Evolutionary conservation across 2,329 filamentous ascomycete genomes (phyloP), one percentile per base, ranked within the genome.

Genomic region (Zopfia rhizophila): DNA sequence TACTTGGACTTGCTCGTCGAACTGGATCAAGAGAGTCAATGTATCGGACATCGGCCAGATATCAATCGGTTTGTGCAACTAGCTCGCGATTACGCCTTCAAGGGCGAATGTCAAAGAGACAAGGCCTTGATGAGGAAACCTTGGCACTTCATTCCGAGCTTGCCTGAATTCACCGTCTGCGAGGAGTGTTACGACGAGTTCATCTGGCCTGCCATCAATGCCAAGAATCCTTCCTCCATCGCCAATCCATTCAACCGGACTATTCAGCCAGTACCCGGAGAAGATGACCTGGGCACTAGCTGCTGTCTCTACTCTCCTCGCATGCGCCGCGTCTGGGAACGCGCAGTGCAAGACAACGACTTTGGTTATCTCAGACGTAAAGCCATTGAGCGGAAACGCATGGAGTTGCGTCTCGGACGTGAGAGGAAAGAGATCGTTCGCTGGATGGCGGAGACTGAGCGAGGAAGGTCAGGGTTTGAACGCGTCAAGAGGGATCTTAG

Each of bases 241-340:
- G 50, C 50, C 3, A 29, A 24, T 7, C 16, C 29, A 5, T 35
- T 53, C 13, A 82, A 81, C 50, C 76, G 78, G 41, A 77, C 81
- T 17, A 75, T 82, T 22, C 79, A 82, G 50, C 75, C 76, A 12
- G 66, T 86, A 10, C 74, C 78, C 7, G 63, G 75, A 0, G 66
- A 73, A 10, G 80, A 74, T 58, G 51, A 16, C 51, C 54, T 27
- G 28, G 70, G 61, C 63, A 73, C 36, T 23, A 79, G 74, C n/a
- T 96, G 91, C 61, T 88, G 93, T 68, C 78, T 96, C 3, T 94
- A 92, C 66, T 91, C 87, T 30, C 72, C 80, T 4, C 81, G 86
- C 13, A 95, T 95, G 89, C 80, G 89, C 31, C 78, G 79, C 0
- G 77, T 88, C 2, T 94, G 94, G 60, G 69, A 73, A 23, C 79